A percentile compares a stretch with the other conserved stretches of the same genome.
These are phyloP conservation scores for Cercophora newfieldiana DNA, from an alignment of 495 filamentous ascomycete genomes.

Conservation along the genomic window DNA sequence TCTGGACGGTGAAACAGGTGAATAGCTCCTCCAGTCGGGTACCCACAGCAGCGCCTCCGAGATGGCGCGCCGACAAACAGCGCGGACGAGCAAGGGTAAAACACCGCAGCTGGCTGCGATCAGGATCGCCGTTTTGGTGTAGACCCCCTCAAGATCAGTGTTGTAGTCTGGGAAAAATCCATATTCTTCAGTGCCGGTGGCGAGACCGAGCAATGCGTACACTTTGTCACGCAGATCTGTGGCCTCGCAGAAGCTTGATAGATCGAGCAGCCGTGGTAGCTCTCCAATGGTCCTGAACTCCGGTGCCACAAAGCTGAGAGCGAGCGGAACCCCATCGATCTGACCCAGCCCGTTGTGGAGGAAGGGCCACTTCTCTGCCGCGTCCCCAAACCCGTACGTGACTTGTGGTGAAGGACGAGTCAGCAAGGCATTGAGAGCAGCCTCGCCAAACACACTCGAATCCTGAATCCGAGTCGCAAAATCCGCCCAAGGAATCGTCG, in stretches of 20 bases:
- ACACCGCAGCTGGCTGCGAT: background rate
- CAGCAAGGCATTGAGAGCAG: background rate
- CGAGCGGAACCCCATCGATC: background rate
- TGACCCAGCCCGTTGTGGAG: background rate
- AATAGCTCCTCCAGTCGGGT: conserved; percentile 2
- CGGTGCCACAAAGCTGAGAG: background rate
- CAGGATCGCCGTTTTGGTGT: background rate
- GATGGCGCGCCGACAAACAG: background rate
- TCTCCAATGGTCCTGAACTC: background rate
- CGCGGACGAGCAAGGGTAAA: background rate
- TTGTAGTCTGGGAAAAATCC: background rate
- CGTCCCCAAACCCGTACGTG: background rate
- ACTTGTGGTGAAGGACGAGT: background rate
- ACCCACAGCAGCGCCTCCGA: background rate
- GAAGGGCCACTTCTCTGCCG: background rate
- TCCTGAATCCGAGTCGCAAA: background rate
- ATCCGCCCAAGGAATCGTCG: background rate
- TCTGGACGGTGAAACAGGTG: background rate
- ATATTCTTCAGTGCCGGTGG: background rate
- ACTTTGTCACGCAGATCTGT: background rate
- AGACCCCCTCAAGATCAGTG: background rate
- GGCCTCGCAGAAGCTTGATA: background rate
- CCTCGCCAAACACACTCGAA: background rate
- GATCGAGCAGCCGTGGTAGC: background rate
- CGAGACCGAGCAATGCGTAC: background rate